Base-by-base conservation (phyloP, 116 monocot genomes). In the Thalassia testudinum region DNA sequence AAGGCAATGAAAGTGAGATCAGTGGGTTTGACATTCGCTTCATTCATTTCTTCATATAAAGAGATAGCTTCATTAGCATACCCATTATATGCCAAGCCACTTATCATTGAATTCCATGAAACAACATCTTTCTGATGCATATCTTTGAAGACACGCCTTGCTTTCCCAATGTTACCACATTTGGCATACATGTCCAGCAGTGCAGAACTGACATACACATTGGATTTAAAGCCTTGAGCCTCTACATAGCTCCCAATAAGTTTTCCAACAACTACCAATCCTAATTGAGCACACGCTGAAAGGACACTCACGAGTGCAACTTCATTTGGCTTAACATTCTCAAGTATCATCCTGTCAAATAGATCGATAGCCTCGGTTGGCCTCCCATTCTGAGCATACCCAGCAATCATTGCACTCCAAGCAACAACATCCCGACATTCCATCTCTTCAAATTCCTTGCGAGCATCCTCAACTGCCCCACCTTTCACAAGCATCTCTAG, bases 331-430 rank as follows among this genome's bases (percentile, higher is more conserved):
- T 66, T 58, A 50, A 66, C 60, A 17, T 60, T 50, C 49, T 62
- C 75, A 25, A 27, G 17, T 45, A 49, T 68, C 92, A 92, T 92
- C 65, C 66, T 66, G 52, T 86, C 63, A 30, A 92, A 86, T 28
- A 92, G 63, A 53, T 78, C 78, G 14, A 92, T 40, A 19, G 87
- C 86, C 34, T 83, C 78, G 8, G 53, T 55, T 0, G 87, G 64
- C 50, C 78, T 79, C 42, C 92, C 92, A 60, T 86, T 87, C 59
- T 87, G 87, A 19, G 86, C 77, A 72, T 80, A 92, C 16, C 92
- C 92, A 28, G 83, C 74, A 47, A 86, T 80, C 92, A 92, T 92
- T 10, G 92, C 77, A 45, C 72, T 83, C 92, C 92, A 92, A 5
- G 83, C 87, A 24, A 92, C 67, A 10, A 87, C 75, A 59, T 92